phyloP scores from a whole-genome alignment of 768 basidiomycete species.

The Suillus americanus region DNA sequence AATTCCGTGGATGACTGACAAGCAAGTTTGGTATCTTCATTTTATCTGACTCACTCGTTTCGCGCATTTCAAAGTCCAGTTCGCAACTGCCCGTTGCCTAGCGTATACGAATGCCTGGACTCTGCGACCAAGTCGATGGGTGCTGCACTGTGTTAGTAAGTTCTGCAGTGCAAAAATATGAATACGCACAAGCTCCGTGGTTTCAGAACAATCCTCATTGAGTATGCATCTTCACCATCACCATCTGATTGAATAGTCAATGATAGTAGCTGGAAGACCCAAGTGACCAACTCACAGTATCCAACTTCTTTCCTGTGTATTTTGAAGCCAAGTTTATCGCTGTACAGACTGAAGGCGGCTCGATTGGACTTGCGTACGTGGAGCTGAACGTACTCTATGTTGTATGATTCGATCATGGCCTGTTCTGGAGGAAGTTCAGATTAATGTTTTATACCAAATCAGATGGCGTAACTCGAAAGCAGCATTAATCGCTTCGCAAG shows the following conservation, averaged over 20 bases:
- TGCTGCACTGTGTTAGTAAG: neutral
- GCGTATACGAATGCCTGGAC: neutral
- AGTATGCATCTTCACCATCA: slow-evolving; percentile 26
- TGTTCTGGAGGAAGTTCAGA: slow-evolving; percentile 16
- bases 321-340: slow-evolving; percentile 23
- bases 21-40: neutral
- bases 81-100: neutral
- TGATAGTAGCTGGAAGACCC: neutral
- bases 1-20: neutral
- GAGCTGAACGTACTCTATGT: slow-evolving; percentile 24
- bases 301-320: slow-evolving; percentile 13
- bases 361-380: slow-evolving; percentile 31
- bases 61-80: neutral
- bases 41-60: slow-evolving; percentile 1
- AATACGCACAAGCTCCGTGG: neutral
- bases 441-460: slow-evolving; percentile 1
- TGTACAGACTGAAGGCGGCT: slow-evolving; percentile 22
- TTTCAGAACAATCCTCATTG: slow-evolving; percentile 18
- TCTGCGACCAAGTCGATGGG: neutral
- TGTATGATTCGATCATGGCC: slow-evolving; percentile 22
- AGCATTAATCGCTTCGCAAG: slow-evolving; percentile 28
- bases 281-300: slow-evolving; percentile 24
- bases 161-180: neutral
- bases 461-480: slow-evolving; percentile 15
- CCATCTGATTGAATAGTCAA: slow-evolving; percentile 16